phyloP scores from a whole-genome alignment of 768 basidiomycete species.

The Galerina marginata region DNA sequence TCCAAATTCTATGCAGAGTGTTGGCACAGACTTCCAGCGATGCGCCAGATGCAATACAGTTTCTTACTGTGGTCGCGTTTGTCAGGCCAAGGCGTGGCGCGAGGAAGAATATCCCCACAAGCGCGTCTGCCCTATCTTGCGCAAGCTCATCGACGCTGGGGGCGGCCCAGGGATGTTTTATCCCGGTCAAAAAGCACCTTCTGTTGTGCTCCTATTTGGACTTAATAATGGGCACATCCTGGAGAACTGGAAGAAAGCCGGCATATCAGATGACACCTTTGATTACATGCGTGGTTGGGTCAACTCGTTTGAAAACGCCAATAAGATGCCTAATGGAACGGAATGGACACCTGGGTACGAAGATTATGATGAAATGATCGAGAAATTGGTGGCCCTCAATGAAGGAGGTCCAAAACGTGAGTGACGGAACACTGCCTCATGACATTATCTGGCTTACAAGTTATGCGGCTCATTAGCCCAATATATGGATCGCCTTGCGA shows the following conservation, averaged over 20 bases:
- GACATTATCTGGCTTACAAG: too few relatives aligned
- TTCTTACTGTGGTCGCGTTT: slow-evolving; percentile 16
- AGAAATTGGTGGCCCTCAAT: not conserved
- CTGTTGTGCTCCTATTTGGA: not conserved
- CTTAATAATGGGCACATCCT: not conserved
- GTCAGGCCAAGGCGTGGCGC: slow-evolving; percentile 12
- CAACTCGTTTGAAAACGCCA: not conserved
- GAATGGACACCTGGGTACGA: slow-evolving; percentile 13
- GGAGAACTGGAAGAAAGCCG: slow-evolving; percentile 1
- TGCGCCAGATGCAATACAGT: slow-evolving; percentile 11
- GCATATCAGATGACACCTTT: not conserved
- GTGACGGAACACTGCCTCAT: not conserved
- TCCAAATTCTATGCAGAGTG: slow-evolving; percentile 5
- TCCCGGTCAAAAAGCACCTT: too few relatives aligned
- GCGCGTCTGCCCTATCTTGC: slow-evolving; percentile 6
- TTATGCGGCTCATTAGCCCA: not conserved
- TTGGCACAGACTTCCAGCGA: slow-evolving; percentile 9
- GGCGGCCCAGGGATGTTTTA: not conserved
- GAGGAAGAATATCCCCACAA: slow-evolving; percentile 19
- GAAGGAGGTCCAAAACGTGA: slow-evolving; percentile 3
- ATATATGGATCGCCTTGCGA: slow-evolving; percentile 11
- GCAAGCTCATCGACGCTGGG: not conserved
- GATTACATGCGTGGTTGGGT: not conserved
- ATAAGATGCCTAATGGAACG: slow-evolving; percentile 6
- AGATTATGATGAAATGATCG: slow-evolving; percentile 13